Conservation (phyloP, 768 basidiomycete genomes). For the Kwoniella dejecticola region DNA sequence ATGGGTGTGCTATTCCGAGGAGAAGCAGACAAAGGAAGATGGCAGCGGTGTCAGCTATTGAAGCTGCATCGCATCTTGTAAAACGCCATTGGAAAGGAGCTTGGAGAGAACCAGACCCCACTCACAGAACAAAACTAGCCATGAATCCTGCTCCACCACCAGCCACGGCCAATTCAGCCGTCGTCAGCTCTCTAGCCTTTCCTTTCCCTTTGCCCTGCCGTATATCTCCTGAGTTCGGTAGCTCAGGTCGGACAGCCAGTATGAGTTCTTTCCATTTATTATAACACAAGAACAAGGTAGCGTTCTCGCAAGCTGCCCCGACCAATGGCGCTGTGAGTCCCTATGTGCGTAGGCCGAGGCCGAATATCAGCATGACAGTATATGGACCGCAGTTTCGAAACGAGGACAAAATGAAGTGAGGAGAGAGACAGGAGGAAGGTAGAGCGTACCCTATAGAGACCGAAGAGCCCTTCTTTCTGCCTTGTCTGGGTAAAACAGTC, state of each 20-base stretch:
- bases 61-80: no score
- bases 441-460: constrained; percentile 75
- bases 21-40: background rate
- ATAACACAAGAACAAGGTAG: constrained; percentile 82
- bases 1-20: constrained; percentile 81
- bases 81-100: no score
- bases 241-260: constrained; percentile 28
- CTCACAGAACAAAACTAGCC: constrained; percentile 84
- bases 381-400: no score
- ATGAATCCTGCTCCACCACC: constrained; percentile 83
- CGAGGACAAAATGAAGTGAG: no score
- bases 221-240: constrained; percentile 7
- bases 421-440: no score
- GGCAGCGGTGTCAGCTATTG: no score
- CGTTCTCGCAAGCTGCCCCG: constrained; percentile 91
- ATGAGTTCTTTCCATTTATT: constrained; percentile 63
- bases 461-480: constrained; percentile 75
- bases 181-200: constrained; percentile 44
- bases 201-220: constrained; percentile 44
- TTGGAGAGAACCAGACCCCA: constrained; percentile 28
- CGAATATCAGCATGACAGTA: no score
- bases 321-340: constrained; percentile 87
- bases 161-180: constrained; percentile 70
- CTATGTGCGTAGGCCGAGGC: no score
- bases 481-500: constrained; percentile 85